These are phyloP conservation scores for Gaertneriomyces sp. DNA, from an alignment of 192 early-diverging fungal genomes.

Conservation along the genomic window DNA sequence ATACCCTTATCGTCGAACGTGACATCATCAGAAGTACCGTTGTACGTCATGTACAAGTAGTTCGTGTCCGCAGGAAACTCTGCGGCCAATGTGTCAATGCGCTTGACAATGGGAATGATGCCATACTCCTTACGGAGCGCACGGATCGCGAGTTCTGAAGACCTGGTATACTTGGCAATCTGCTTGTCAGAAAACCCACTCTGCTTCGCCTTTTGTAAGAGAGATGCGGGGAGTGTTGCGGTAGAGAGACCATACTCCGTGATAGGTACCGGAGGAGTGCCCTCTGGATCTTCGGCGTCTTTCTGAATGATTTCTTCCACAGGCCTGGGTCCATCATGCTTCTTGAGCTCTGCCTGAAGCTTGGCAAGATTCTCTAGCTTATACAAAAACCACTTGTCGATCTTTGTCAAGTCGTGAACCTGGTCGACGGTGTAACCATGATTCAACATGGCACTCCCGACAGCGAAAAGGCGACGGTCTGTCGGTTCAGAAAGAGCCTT, in stretches of 20 bases:
- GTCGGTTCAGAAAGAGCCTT: constrained; percentile 65
- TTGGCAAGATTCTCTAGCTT: constrained; percentile 80
- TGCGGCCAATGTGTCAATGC: constrained; percentile 93
- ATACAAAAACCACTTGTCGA: constrained; percentile 89
- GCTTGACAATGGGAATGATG: constrained; percentile 86
- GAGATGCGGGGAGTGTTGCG: constrained; percentile 53
- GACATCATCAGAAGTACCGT: constrained; percentile 82
- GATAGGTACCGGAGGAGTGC: constrained; percentile 27
- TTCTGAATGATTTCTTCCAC: constrained; percentile 18
- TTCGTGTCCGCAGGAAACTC: constrained; percentile 96
- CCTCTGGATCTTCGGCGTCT: constrained; percentile 28
- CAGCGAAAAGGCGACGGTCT: constrained; percentile 77
- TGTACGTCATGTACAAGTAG: constrained; percentile 98
- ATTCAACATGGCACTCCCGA: constrained; percentile 80
- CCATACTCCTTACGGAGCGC: constrained; percentile 63
- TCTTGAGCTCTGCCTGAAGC: constrained; percentile 48
- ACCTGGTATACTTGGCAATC: constrained; percentile 60
- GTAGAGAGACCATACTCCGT: constrained; percentile 33
- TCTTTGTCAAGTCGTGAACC: constrained; percentile 77
- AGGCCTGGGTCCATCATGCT: constrained; percentile 28
- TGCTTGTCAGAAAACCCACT: constrained; percentile 86
- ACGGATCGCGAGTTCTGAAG: constrained; percentile 64
- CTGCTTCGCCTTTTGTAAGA: constrained; percentile 77
- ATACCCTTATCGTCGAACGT: constrained; percentile 82
- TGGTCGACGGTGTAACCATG: constrained; percentile 70